Conservation (phyloP, 805 yeast species). For the Metschnikowia orientalis region DNA sequence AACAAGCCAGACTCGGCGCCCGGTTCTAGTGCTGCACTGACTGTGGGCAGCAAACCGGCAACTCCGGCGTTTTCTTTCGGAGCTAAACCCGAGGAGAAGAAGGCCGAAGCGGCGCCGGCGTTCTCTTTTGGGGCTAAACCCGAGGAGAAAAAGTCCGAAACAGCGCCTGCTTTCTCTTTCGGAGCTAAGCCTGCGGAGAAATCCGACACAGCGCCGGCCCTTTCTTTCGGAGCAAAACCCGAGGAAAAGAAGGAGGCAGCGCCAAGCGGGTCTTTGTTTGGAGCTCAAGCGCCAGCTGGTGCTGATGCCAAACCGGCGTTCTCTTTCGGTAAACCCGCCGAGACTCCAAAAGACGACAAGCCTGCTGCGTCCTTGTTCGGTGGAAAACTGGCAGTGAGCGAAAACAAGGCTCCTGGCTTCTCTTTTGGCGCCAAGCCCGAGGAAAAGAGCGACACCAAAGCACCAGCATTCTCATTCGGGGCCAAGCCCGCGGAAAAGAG, state of each 20-base stretch:
- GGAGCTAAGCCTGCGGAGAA: conserved; percentile 8
- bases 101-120: conserved; percentile 13
- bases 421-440: conserved; percentile 23
- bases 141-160: conserved; percentile 16
- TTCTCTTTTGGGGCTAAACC: conserved; percentile 24
- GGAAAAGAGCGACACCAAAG: conserved; percentile 10
- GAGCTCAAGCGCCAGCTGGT: conserved; percentile 4
- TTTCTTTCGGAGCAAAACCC: conserved; percentile 16
- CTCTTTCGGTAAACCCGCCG: conserved; percentile 12
- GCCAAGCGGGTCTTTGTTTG: conserved; percentile 13
- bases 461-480: conserved; percentile 17
- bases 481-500: conserved; percentile 18
- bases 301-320: conserved; percentile 5
- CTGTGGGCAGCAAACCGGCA: background rate
- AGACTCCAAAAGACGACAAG: too few relatives aligned
- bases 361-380: conserved; percentile 7
- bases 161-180: conserved; percentile 5
- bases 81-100: conserved; percentile 21
- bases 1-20: conserved; percentile 9
- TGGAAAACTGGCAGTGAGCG: too few relatives aligned
- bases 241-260: too few relatives aligned
- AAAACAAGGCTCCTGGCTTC: conserved; percentile 12
- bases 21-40: too few relatives aligned
- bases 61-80: conserved; percentile 22
- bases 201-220: conserved; percentile 11